These are phyloP conservation scores for Oryza australiensis DNA, from an alignment of 176 grass and related monocot genomes.

Conservation along the genomic window DNA sequence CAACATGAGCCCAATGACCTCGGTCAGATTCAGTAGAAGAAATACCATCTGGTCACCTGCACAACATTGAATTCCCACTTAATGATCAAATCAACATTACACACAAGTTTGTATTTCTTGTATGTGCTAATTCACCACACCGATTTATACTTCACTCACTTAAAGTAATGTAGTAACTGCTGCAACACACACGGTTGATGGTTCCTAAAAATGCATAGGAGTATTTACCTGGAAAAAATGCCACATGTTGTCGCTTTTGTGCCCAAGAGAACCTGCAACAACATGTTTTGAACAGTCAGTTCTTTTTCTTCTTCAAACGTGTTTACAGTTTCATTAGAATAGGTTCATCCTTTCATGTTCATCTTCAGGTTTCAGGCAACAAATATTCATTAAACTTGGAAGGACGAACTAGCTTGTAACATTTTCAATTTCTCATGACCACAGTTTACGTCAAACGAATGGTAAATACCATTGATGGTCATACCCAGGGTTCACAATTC, in stretches of 20 bases:
- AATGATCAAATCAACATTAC: not conserved
- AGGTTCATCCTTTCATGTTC: not conserved
- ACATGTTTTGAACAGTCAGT: not conserved
- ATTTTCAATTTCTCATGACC: not conserved
- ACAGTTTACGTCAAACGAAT: not conserved
- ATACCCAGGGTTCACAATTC: no score
- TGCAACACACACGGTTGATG: not conserved
- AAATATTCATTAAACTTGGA: no score
- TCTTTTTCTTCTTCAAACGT: not conserved
- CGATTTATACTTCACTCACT: no score
- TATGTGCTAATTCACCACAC: no score
- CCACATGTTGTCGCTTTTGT: constrained; percentile 54
- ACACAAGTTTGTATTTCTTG: no score
- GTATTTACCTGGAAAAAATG: constrained; percentile 53
- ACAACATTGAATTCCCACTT: not conserved
- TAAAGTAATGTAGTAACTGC: not conserved
- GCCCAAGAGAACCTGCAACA: constrained; percentile 68
- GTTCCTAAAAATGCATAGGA: not conserved
- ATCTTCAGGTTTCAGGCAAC: not conserved
- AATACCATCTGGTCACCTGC: constrained; percentile 53
- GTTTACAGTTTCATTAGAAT: not conserved
- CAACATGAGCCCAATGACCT: constrained; percentile 35
- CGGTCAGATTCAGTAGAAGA: constrained; percentile 35
- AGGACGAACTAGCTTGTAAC: not conserved
- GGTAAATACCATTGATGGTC: not conserved